Conservation (phyloP, 257 asterid genomes). For the Nicotiana otophora region DNA sequence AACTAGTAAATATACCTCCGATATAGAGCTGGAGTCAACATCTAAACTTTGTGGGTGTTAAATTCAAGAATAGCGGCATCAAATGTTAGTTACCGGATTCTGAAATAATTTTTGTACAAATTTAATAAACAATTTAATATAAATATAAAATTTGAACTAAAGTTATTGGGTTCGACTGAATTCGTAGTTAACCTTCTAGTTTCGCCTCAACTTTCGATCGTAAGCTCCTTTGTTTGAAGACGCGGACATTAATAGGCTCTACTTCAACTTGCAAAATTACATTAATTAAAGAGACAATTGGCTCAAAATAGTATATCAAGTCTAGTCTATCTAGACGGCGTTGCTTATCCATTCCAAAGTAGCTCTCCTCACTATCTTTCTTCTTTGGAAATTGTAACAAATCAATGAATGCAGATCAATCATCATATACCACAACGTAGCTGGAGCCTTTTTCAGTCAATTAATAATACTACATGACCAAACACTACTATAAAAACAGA, state of each 20-base stretch:
- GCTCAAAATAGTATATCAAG: not conserved
- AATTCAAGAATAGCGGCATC: too few relatives aligned
- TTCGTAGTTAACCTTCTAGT: too few relatives aligned
- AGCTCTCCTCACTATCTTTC: not conserved
- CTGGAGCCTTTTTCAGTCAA: too few relatives aligned
- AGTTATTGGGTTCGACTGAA: too few relatives aligned
- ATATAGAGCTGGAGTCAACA: too few relatives aligned
- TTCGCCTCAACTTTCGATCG: not conserved
- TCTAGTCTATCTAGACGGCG: not conserved
- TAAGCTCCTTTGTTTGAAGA: not conserved
- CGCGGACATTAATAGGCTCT: not conserved
- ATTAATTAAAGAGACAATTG: not conserved
- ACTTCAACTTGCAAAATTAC: not conserved
- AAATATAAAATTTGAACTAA: too few relatives aligned
- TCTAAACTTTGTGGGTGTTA: too few relatives aligned
- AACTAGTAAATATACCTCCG: too few relatives aligned
- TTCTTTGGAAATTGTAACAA: not conserved
- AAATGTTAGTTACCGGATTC: too few relatives aligned
- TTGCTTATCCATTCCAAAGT: not conserved
- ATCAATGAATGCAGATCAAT: not conserved
- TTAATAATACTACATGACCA: too few relatives aligned
- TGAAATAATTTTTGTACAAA: too few relatives aligned
- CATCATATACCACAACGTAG: not conserved
- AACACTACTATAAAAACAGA: too few relatives aligned
- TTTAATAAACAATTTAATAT: rapidly evolving